Base-by-base conservation (phyloP, 2,329 filamentous ascomycete species). In the Rutstroemia sp. region DNA sequence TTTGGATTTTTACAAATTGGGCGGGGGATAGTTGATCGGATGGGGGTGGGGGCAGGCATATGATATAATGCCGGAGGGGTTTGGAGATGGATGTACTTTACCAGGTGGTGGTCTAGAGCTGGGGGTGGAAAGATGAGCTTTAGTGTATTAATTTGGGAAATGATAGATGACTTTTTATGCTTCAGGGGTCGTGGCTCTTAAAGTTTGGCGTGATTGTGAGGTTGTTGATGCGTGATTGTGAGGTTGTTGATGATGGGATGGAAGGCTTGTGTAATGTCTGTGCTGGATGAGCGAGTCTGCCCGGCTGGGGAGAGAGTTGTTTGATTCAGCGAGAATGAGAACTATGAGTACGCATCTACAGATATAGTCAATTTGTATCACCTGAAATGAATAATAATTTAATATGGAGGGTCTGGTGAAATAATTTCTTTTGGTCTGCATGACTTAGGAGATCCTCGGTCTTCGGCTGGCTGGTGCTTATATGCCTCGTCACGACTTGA, bases 111-210 rank as follows among this genome's bases (percentile, higher is more conserved):
- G 51, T 34, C 30, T 19, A 10, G 18, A 49, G 27, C 30, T 34
- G 30, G 9, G 12, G 12, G 30, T 12, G 30, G 14, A 27, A 18
- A 34, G 18, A 4, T 27, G 4, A 38, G 42, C 51, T 39, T 4
- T 19, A 48, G 21, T 27, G 16, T 48, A 39, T 49, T 54, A 38
- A 25, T 54, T 39, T 16, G 16, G 16, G 21, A 16, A 54, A 34
- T 54, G 51, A 49, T 54, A 48, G 42, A 54, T 19, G 51, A 48
- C 25, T 48, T 2, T 19, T 51, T 39, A 54, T 54, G 51, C 21
- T 47, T 53, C 16, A 25, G 27, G 7, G 19, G 19, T 19, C 19
- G 34, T 25, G 5, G n/a, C 19, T 10, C 19, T 18, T 18, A 5
- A 23, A 37, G 12, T 38, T n/a, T 49, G 16, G 14, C 12, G n/a